Evolutionary conservation across 805 yeast genomes (phyloP).

Genomic region (Hanseniaspora lindneri): DNA sequence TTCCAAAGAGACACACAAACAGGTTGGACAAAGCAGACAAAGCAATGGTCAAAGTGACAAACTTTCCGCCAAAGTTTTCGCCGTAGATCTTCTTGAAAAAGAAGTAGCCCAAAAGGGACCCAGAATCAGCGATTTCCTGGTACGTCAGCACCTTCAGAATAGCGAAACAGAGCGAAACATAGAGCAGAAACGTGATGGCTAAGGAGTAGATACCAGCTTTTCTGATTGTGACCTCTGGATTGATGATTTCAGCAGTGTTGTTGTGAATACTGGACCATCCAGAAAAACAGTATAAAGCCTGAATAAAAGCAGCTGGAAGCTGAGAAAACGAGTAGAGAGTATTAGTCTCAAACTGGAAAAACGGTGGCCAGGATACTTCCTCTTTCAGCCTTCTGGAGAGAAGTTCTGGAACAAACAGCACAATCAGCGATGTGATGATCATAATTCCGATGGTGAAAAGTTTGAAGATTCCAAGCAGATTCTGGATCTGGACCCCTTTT

Average conservation of each 20-base stretch:
- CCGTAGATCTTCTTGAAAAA: conserved; percentile 49
- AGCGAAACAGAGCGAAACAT: conserved; percentile 42
- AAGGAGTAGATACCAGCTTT: conserved; percentile 52
- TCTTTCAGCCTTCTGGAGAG: conserved; percentile 20
- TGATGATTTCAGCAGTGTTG: conserved; percentile 48
- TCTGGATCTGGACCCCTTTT: conserved; percentile 51
- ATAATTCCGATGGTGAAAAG: conserved; percentile 42
- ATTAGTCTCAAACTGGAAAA: conserved; percentile 21
- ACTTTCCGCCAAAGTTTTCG: conserved; percentile 38
- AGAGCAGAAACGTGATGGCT: conserved; percentile 37
- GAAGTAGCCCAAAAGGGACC: conserved; percentile 48
- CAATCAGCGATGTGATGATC: conserved; percentile 48
- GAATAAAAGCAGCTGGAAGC: conserved; percentile 44
- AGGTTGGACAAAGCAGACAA: conserved; percentile 53
- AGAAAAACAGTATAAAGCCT: conserved; percentile 46
- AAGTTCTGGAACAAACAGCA: conserved; percentile 36
- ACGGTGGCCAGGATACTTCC: conserved; percentile 18
- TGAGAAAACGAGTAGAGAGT: conserved; percentile 33
- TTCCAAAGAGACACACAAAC: conserved; percentile 46
- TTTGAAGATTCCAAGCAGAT: conserved; percentile 51
- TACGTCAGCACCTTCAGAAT: conserved; percentile 44
- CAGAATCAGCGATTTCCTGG: conserved; percentile 42
- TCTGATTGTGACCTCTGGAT: conserved; percentile 45
- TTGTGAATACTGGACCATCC: conserved; percentile 58
- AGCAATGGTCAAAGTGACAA: conserved; percentile 47